Base-by-base conservation (phyloP, 2,329 filamentous ascomycete species). In the Xylariaceae sp. region DNA sequence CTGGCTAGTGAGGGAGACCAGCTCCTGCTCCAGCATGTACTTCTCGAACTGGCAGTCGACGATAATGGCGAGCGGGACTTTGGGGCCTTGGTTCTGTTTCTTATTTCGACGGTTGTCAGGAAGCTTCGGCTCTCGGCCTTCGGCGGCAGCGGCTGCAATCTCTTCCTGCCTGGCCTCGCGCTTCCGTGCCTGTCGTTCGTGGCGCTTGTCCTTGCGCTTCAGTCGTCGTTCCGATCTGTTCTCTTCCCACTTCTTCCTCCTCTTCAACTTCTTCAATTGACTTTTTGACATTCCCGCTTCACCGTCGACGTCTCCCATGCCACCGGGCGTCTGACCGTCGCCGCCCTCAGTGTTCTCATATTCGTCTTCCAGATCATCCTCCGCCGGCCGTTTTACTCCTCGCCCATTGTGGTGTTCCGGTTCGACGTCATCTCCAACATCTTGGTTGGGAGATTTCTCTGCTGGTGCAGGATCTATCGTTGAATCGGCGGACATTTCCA, bases 31-130 rank as follows among this genome's bases (percentile, higher is more conserved):
- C 35, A 73, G 73, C 92, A 98, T 98, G 56, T 89, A 76, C 29
- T 85, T 71, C 60, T 98, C 89, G 59, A 94, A 98, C 50, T 85
- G 81, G 64, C 90, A 97, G 66, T 98, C 92, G 47, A 98, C 68
- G 43, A 98, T 71, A 50, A 98, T 68, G 0, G 86, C 78, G 15
- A 97, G 67, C 2, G 89, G 88, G 0, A 94, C 73, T 34, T 70
- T 66, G 30, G 64, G 55, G n/a, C 43, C 48, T 31, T 36, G 48
- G 39, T 45, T 52, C 47, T 53, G 49, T 43, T 47, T 29, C 53
- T 54, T 52, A 32, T 57, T 59, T 46, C 60, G 66, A 57, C 58
- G 57, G 23, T 55, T 49, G 30, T 60, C 51, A 11, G 53, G 46
- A 11, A 63, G 46, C 2, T 60, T 55, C 6, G 64, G 69, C 41